Evolutionary conservation across 1,284 basidiomycete species (phyloP), one percentile per base, ranked within the genome.

Genomic region (Gyrodon tennesseensis): DNA sequence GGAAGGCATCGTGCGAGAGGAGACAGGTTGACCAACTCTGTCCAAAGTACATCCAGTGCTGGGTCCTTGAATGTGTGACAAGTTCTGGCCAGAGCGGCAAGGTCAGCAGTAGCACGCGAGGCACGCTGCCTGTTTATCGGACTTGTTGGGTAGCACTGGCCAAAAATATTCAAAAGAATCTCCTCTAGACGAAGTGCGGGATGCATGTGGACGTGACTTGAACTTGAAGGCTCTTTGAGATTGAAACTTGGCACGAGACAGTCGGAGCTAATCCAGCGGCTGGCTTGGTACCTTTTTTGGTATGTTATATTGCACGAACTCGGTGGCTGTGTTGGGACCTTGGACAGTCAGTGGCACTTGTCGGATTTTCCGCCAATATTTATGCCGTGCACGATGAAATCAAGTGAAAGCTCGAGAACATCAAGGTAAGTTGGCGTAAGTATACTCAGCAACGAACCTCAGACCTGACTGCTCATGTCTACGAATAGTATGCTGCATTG

Each of bases 371-470:
- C n/a, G n/a, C n/a, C n/a, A n/a, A n/a, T n/a, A n/a, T n/a, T n/a
- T 92, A 90, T 70, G 78, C 78, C 7, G 93, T 97, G 76, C 98
- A 97, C 72, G 95, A 98, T 72, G 95, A 97, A 79, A 88, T 97
- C 75, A 97, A 97, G 80, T 88, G 95, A 51, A 96, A 97, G 76
- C 83, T 97, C 29, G 94, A 95, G 73, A 96, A 97, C 70, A 93
- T 98, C 92, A 97, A 98, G 87, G 94, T 93, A 60, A 31, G 81
- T 70, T 4, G 16, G 7, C 37, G 34, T 21, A 29, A n/a, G n/a
- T n/a, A n/a, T 48, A 12, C n/a, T 18, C 43, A 44, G 46, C 29
- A 39, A 48, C 1, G 9, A 23, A 48, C 18, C 9, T 40, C 19
- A 19, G 56, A 41, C 39, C 7, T 27, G 31, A 58, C 27, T 18